Conservation (phyloP, 1,284 basidiomycete species). For the Ceraceosorus guamensis region DNA sequence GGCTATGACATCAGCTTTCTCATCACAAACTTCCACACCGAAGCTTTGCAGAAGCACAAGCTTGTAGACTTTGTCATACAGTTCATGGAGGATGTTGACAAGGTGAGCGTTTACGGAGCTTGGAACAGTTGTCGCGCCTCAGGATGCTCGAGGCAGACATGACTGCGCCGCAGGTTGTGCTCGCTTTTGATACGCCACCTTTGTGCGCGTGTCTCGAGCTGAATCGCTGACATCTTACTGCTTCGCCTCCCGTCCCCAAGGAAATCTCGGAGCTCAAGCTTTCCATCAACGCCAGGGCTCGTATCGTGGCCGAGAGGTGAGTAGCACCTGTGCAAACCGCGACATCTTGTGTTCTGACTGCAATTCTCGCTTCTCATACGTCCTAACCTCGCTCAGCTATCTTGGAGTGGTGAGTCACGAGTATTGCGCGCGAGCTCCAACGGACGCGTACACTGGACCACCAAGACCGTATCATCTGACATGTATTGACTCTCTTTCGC, state of each 20-base stretch:
- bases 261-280: constrained; percentile 60
- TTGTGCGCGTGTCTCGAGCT: neutral
- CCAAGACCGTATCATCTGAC: no score
- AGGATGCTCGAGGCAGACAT: no score
- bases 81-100: constrained; percentile 98
- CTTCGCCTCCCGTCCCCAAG: constrained; percentile 23
- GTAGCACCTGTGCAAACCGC: neutral
- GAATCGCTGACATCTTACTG: no score
- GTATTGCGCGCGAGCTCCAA: neutral
- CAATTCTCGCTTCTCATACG: neutral
- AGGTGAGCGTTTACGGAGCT: constrained; percentile 57
- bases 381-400: neutral
- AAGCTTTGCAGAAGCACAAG: constrained; percentile 98
- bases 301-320: constrained; percentile 79
- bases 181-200: constrained; percentile 52
- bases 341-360: neutral
- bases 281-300: constrained; percentile 83
- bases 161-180: constrained; percentile 51
- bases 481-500: no score
- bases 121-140: no score
- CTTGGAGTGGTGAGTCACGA: constrained; percentile 9
- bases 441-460: neutral
- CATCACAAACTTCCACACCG: constrained; percentile 92
- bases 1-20: constrained; percentile 96
- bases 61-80: constrained; percentile 99